phyloP scores from a whole-genome alignment of 208 protist species.

The Kentomonas sorsogonicus region DNA sequence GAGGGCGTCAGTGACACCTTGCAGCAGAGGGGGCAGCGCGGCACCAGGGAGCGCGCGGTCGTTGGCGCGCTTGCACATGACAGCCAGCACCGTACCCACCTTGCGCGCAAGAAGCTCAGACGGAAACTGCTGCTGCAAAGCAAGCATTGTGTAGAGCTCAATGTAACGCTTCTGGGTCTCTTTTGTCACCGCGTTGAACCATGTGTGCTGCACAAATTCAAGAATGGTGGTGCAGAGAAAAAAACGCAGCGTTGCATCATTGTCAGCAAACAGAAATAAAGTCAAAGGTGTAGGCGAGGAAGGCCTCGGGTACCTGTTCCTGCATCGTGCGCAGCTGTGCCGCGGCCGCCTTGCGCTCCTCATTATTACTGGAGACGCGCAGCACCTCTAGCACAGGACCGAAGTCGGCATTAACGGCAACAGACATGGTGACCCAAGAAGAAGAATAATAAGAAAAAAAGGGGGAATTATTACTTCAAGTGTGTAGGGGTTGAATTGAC shows the following conservation, averaged over 20 bases:
- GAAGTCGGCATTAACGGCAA: constrained; percentile 33
- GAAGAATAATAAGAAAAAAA: too few relatives aligned
- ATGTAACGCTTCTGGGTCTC: constrained; percentile 29
- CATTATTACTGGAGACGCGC: constrained; percentile 54
- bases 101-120: constrained; percentile 49
- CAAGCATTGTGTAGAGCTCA: constrained; percentile 35
- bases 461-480: too few relatives aligned
- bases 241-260: constrained; percentile 40
- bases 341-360: constrained; percentile 39
- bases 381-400: constrained; percentile 46
- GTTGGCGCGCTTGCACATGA: constrained; percentile 44
- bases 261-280: constrained; percentile 25
- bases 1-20: constrained; percentile 29
- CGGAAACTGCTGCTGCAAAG: constrained; percentile 17
- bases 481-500: too few relatives aligned
- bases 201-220: constrained; percentile 63
- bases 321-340: constrained; percentile 54
- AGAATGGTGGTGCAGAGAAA: constrained; percentile 53
- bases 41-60: constrained; percentile 22
- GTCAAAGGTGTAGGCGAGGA: constrained; percentile 57
- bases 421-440: too few relatives aligned
- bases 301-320: constrained; percentile 39
- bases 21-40: constrained; percentile 28
- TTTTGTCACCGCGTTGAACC: constrained; percentile 34
- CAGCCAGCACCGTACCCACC: constrained; percentile 36